A percentile compares a stretch with the other conserved stretches of the same genome.
These are phyloP conservation scores for Aspergillus ostianus DNA, from an alignment of 495 filamentous ascomycete genomes.

Conservation along the genomic window DNA sequence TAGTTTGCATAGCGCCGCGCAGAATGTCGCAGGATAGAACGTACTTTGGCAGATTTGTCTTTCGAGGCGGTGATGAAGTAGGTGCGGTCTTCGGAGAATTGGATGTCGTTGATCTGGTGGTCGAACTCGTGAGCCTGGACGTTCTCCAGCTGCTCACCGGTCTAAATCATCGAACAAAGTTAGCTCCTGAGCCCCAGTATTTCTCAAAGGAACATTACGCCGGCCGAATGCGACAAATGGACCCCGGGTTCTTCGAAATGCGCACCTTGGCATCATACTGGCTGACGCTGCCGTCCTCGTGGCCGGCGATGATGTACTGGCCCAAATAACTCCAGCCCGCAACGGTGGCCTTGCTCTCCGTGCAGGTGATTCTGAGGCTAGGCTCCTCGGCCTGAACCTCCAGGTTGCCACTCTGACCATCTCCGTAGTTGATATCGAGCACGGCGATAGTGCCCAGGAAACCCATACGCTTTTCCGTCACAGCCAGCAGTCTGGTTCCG, in stretches of 20 bases:
- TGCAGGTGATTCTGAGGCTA: slow-evolving; percentile 78
- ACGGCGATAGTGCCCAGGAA: slow-evolving; percentile 90
- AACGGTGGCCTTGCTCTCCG: slow-evolving; percentile 93
- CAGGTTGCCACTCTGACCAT: slow-evolving; percentile 53
- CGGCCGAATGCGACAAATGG: not conserved
- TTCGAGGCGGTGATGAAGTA: slow-evolving; percentile 98
- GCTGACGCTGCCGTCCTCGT: slow-evolving; percentile 91
- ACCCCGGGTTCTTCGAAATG: not conserved
- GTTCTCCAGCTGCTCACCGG: slow-evolving; percentile 77
- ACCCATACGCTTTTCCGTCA: slow-evolving; percentile 98
- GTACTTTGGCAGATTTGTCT: slow-evolving; percentile 92
- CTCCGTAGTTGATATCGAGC: slow-evolving; percentile 77
- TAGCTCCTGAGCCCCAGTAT: not conserved
- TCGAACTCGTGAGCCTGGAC: slow-evolving; percentile 79
- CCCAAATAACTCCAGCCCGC: slow-evolving; percentile 90
- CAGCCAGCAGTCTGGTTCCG: slow-evolving; percentile 80
- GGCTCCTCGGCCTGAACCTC: slow-evolving; percentile 76
- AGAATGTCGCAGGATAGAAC: slow-evolving; percentile 7
- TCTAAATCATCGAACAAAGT: slow-evolving; percentile 45
- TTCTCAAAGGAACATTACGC: not conserved
- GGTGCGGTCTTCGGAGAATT: slow-evolving; percentile 90
- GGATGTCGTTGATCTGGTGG: slow-evolving; percentile 84
- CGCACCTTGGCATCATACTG: slow-evolving; percentile 92
- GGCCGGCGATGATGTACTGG: slow-evolving; percentile 94
- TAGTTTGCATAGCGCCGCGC: slow-evolving; percentile 13